Evolutionary conservation across 768 basidiomycete species (phyloP).

Genomic region (Austroboletus festivus): DNA sequence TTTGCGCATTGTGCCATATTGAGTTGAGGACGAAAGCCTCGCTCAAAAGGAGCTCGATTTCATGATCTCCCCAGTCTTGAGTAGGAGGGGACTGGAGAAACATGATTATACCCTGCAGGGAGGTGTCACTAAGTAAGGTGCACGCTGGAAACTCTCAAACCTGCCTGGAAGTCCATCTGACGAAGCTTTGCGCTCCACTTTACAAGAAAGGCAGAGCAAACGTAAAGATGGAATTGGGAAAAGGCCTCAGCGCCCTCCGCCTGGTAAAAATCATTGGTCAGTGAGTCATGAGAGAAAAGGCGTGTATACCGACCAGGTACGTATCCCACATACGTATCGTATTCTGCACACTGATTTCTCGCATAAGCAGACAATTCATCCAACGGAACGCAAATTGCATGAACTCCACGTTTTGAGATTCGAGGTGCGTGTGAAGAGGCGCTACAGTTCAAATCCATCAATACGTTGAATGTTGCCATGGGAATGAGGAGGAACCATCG

Average conservation of each 20-base stretch:
- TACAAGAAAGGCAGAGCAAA: conserved; percentile 95
- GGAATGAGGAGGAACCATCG: conserved; percentile 58
- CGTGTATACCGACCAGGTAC: conserved; percentile 68
- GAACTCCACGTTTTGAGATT: conserved; percentile 91
- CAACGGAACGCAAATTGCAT: conserved; percentile 99
- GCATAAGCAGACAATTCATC: conserved; percentile 99
- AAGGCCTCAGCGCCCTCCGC: conserved; percentile 97
- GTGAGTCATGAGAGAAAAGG: background rate
- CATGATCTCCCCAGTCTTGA: conserved; percentile 92
- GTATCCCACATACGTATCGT: conserved; percentile 99
- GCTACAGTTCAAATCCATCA: conserved; percentile 40
- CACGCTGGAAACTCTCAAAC: conserved; percentile 12
- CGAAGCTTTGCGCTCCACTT: conserved; percentile 92
- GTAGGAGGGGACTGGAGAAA: conserved; percentile 92
- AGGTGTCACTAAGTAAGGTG: background rate
- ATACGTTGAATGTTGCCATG: background rate
- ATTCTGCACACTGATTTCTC: conserved; percentile 94
- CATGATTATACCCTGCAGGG: conserved; percentile 90
- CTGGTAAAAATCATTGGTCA: conserved; percentile 39
- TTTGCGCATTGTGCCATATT: conserved; percentile 91
- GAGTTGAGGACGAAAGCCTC: conserved; percentile 94
- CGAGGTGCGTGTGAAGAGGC: conserved; percentile 83
- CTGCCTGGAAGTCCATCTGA: conserved; percentile 97
- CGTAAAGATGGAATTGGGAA: conserved; percentile 97
- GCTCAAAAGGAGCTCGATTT: conserved; percentile 91